Base-by-base conservation (phyloP, 352 stramenopile species). In the Aphanomyces invadans region DNA sequence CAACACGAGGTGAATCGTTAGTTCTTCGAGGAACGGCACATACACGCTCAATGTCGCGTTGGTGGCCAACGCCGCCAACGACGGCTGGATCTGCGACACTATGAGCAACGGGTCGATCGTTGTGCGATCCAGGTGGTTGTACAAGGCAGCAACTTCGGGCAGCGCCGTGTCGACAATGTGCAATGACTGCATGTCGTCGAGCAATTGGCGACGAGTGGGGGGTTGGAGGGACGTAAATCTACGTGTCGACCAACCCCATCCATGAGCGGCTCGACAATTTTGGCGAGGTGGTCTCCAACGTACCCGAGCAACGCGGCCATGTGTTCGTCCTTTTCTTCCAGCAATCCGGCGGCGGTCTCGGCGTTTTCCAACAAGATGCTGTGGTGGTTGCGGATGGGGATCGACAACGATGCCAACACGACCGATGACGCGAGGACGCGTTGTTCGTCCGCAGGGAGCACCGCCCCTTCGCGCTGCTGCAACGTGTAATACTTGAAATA, bases 401-500 rank as follows among this genome's bases (percentile, higher is more conserved):
- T 98, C 59, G 89, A 97, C 32, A 99, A 76, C 51, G 93, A 89
- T 9, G 95, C 86, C 9, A 99, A 79, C 21, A 98, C 76, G 31
- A 98, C 92, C 42, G 82, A 85, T 49, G 82, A 96, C 25, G 95
- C 95, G 69, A 97, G 88, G 33, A 81, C 74, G 53, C 79, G 72
- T 71, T 92, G 90, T 49, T 94, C 86, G 21, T 96, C 86, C 4
- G 78, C 62, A 2, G 71, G 80, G 57, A 98, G 82, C 15, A 83
- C 77, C 26, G 96, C 83, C 21, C 96, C 95, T 59, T 85, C 92
- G 52, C 97, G 90, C 57, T 87, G 90, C 64, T 74, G 84, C 1
- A 98, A 76, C 17, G 77, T 84, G 72, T 96, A 98, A 76, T 94
- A 98, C 79, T 98, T 98, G 81, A 96, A 97, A 69, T 92, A 95